A percentile compares a stretch with the other conserved stretches of the same genome.
Evolutionary conservation across 331 rosid genomes (phyloP).

Genomic region (Dryas integrifolia): DNA sequence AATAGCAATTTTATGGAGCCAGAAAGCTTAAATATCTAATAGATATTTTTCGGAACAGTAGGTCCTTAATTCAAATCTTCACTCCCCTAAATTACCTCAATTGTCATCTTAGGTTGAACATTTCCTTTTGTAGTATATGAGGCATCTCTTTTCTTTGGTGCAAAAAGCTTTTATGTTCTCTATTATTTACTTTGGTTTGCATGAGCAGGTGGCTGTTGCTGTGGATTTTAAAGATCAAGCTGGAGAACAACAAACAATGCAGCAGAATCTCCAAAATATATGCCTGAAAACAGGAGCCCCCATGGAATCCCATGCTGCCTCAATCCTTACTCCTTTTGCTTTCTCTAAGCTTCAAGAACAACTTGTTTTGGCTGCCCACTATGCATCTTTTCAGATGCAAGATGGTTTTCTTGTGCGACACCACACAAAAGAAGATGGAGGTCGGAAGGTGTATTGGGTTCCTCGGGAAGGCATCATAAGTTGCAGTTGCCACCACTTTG

Average conservation of each 20-base stretch:
- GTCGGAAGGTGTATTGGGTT: conserved; percentile 76
- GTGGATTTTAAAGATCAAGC: conserved; percentile 97
- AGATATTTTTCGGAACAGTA: background rate
- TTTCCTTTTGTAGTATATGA: background rate
- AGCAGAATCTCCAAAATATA: conserved; percentile 95
- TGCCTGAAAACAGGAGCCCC: conserved; percentile 98
- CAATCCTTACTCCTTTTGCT: conserved; percentile 85
- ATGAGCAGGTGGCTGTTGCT: conserved; percentile 82
- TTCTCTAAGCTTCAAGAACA: conserved; percentile 96
- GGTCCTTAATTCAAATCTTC: background rate
- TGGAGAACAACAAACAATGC: conserved; percentile 98
- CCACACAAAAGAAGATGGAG: conserved; percentile 90
- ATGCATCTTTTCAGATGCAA: conserved; percentile 82
- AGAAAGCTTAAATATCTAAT: no score
- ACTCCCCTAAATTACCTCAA: background rate
- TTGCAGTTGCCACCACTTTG: conserved; percentile 94
- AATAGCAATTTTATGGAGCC: background rate
- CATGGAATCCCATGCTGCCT: conserved; percentile 94
- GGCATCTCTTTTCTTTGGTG: background rate
- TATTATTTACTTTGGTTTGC: conserved; percentile 30
- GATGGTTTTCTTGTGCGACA: conserved; percentile 93
- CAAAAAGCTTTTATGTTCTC: background rate
- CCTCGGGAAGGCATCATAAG: conserved; percentile 82
- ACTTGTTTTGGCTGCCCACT: conserved; percentile 95
- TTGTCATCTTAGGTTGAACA: background rate